Conservation (phyloP, 805 yeast genomes). For the Vanderwaltozyma yarrowii region DNA sequence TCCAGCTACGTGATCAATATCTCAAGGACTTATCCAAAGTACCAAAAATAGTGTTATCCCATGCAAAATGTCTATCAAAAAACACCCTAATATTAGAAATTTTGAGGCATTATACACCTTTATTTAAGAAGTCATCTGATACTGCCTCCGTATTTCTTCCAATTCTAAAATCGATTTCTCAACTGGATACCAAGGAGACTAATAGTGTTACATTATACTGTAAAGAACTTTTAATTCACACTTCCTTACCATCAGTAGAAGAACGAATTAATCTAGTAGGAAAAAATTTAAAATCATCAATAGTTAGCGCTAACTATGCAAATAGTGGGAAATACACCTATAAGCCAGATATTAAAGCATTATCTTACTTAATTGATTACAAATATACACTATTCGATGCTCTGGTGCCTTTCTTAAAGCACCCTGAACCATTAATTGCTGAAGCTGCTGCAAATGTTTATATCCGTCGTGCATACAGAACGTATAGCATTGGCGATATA, state of each 20-base stretch:
- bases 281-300: conserved; percentile 84
- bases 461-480: conserved; percentile 93
- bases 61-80: conserved; percentile 86
- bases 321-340: conserved; percentile 76
- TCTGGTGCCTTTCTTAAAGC: conserved; percentile 78
- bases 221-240: conserved; percentile 89
- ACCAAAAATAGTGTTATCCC: conserved; percentile 67
- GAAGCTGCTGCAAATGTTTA: conserved; percentile 97
- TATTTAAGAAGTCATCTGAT: conserved; percentile 58
- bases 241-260: conserved; percentile 89
- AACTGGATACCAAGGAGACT: conserved; percentile 64
- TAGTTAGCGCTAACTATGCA: conserved; percentile 80
- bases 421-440: conserved; percentile 77
- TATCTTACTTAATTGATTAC: conserved; percentile 90
- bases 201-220: conserved; percentile 92
- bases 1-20: conserved; percentile 78
- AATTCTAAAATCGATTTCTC: too few relatives aligned
- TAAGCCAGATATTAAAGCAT: conserved; percentile 57
- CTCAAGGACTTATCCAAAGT: conserved; percentile 65
- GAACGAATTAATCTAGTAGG: conserved; percentile 96
- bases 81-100: conserved; percentile 82
- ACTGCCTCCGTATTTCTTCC: too few relatives aligned
- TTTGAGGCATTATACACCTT: conserved; percentile 67
- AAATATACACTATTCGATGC: conserved; percentile 95
- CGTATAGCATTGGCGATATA: conserved; percentile 77